These are phyloP conservation scores for Umbelopsis ramanniana DNA, from an alignment of 192 early-diverging fungal species.

Conservation along the genomic window DNA sequence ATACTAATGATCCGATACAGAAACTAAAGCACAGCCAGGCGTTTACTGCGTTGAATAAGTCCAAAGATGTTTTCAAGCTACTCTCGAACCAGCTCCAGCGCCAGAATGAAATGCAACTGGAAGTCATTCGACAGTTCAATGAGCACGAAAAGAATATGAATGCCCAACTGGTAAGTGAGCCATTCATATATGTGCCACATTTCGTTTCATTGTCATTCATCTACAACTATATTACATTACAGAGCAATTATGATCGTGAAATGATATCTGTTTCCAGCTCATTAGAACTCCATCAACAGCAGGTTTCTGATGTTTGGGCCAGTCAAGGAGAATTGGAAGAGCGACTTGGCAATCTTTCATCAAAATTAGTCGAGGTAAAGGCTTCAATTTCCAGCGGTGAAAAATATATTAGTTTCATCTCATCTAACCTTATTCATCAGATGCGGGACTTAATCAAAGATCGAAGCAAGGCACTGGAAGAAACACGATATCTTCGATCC, in stretches of 20 bases:
- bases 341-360: not conserved
- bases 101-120: conserved; percentile 89
- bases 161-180: conserved; percentile 45
- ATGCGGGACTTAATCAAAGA: conserved; percentile 7
- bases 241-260: conserved; percentile 17
- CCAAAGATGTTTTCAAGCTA: conserved; percentile 70
- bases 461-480: conserved; percentile 10
- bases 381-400: not conserved
- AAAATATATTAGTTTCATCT: not conserved
- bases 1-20: conserved; percentile 31
- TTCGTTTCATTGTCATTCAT: not conserved
- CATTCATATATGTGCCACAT: not conserved
- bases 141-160: conserved; percentile 77
- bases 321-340: conserved; percentile 28
- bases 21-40: conserved; percentile 79
- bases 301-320: conserved; percentile 34
- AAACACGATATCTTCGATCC: conserved; percentile 43
- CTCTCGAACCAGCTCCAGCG: conserved; percentile 74
- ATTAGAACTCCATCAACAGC: conserved; percentile 26
- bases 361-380: conserved; percentile 19
- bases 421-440: not conserved
- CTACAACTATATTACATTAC: not conserved
- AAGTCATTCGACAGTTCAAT: conserved; percentile 81
- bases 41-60: conserved; percentile 77
- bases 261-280: conserved; percentile 21